Base-by-base conservation (phyloP, 2,329 filamentous ascomycete genomes). In the Sclerotinia sclerotiorum region DNA sequence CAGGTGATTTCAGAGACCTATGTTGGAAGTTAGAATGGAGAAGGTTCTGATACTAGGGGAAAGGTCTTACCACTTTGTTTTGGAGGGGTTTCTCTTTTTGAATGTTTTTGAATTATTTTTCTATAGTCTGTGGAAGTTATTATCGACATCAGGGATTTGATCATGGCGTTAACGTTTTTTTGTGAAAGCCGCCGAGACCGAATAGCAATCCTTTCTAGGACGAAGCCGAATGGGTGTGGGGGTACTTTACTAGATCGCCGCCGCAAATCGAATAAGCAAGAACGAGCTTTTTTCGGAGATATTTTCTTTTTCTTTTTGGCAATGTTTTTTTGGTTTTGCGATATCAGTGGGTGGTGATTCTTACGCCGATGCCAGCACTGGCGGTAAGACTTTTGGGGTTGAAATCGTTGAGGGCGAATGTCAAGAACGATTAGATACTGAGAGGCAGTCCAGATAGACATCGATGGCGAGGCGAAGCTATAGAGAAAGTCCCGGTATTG, bases 241-340 rank as follows among this genome's bases (percentile, higher is more conserved):
- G 29, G 29, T 49, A 62, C 19, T 51, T 62, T 27, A n/a, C 29
- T n/a, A 62, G 58, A 62, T 51, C 29, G 29, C 58, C 29, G n/a
- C 58, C 46, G 46, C 46, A 51, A 15, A 17, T 39, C 19, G 29
- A 24, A 39, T 6, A 2, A 13, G 27, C 46, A 21, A 39, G 15
- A 62, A 46, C 39, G 13, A 39, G 19, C 10, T 21, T 27, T 5
- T 19, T n/a, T 39, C 21, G 15, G 2, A 2, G 5, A 32, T 32
- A 2, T 32, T 32, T 32, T 7, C 6, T 32, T 32, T 19, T 39
- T 21, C 24, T 3, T 13, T 39, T 62, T 35, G 35, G 42, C 17
- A n/a, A 13, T 61, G 0, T 49, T 48, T 24, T 49, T 49, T 17
- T 13, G 8, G 54, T 15, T 39, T 39, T 49, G 29, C 2, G 19